These are phyloP conservation scores for Coemansia sp. DNA, from an alignment of 192 early-diverging fungal genomes.

Conservation along the genomic window DNA sequence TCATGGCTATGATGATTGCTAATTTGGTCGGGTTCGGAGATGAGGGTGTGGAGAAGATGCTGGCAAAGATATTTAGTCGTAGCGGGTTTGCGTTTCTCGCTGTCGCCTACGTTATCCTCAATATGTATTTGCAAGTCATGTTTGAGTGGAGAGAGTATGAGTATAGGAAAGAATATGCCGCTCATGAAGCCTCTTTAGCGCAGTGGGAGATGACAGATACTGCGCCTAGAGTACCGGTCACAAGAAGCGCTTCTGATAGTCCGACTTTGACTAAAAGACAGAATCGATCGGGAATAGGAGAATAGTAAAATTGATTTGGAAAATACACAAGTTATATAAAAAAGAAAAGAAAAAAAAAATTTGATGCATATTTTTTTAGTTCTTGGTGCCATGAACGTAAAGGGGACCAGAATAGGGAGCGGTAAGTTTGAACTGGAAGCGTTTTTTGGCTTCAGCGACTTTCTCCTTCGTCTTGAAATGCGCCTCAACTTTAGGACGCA, in stretches of 20 bases:
- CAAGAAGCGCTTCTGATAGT: conserved; percentile 5
- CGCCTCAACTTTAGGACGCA: conserved; percentile 64
- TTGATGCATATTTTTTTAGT: background rate
- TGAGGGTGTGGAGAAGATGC: conserved; percentile 78
- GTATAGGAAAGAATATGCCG: conserved; percentile 51
- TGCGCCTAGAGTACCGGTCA: conserved; percentile 4
- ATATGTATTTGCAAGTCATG: conserved; percentile 71
- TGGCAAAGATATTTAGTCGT: conserved; percentile 61
- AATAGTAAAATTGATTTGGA: background rate
- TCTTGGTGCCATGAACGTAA: conserved; percentile 16
- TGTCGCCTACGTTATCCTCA: conserved; percentile 57
- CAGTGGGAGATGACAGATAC: conserved; percentile 22
- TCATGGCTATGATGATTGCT: conserved; percentile 92
- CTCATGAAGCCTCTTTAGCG: background rate
- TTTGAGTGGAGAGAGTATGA: conserved; percentile 81
- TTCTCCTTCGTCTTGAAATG: conserved; percentile 57
- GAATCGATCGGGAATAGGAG: conserved; percentile 3
- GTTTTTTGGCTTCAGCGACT: conserved; percentile 41
- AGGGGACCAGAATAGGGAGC: conserved; percentile 22
- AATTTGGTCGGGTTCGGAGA: conserved; percentile 97
- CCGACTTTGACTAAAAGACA: conserved; percentile 26
- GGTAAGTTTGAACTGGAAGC: conserved; percentile 22
- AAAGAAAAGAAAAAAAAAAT: background rate
- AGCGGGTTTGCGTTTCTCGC: conserved; percentile 55
- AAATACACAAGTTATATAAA: conserved; percentile 4